Percentiles rank a stretch among this genome's conserved stretches.
Conservation (phyloP, 1,284 basidiomycete genomes). For the Inonotus hispidus region DNA sequence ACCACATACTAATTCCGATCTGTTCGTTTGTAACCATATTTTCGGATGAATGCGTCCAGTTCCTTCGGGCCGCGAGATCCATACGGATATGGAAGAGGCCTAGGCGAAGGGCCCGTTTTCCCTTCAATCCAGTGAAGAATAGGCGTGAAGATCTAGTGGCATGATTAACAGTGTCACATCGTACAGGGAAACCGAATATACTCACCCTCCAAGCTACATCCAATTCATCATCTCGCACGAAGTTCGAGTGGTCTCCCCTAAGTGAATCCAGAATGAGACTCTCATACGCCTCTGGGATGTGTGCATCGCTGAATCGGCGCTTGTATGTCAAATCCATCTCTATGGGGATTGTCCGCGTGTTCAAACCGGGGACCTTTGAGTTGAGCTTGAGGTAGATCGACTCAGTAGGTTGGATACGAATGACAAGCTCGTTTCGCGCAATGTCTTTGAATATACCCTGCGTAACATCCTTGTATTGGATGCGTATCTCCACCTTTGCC, state of each 20-base stretch:
- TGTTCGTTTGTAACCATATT: slow-evolving; percentile 76
- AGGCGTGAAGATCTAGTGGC: slow-evolving; percentile 82
- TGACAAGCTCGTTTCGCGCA: slow-evolving; percentile 89
- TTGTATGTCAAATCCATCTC: slow-evolving; percentile 98
- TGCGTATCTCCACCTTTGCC: slow-evolving; percentile 93
- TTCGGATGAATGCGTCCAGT: slow-evolving; percentile 69
- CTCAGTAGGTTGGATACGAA: slow-evolving; percentile 93
- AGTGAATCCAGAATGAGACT: slow-evolving; percentile 86
- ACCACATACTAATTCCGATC: slow-evolving; percentile 66
- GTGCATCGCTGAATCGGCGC: slow-evolving; percentile 80
- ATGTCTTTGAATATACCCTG: slow-evolving; percentile 95
- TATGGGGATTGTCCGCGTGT: slow-evolving; percentile 84
- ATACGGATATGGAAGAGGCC: slow-evolving; percentile 78
- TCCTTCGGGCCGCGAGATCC: slow-evolving; percentile 90
- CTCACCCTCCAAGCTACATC: slow-evolving; percentile 92
- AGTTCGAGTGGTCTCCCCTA: slow-evolving; percentile 86
- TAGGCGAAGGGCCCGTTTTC: slow-evolving; percentile 53
- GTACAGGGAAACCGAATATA: slow-evolving; percentile 16
- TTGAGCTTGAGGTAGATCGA: slow-evolving; percentile 95
- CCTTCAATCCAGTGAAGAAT: slow-evolving; percentile 94
- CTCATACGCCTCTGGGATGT: slow-evolving; percentile 94
- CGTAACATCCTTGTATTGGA: slow-evolving; percentile 95
- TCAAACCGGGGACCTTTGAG: slow-evolving; percentile 86
- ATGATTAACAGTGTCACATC: neutral
- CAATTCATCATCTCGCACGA: slow-evolving; percentile 92